phyloP scores from a whole-genome alignment of 208 protist species.

The Angomonas ambiguus region DNA sequence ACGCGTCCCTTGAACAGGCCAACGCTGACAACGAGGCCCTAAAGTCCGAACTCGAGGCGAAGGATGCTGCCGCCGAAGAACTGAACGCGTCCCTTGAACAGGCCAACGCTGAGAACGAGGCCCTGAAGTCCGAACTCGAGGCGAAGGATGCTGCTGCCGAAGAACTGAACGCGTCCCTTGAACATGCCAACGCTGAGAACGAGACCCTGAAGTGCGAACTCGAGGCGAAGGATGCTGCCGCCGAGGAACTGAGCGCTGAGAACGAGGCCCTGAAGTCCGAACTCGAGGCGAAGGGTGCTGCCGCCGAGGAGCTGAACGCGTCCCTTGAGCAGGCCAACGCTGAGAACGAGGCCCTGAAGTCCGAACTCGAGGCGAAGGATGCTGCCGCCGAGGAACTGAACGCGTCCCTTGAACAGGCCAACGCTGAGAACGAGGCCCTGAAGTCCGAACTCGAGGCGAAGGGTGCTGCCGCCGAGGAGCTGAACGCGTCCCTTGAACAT shows the following conservation, averaged over 20 bases:
- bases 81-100: background rate
- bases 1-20: background rate
- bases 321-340: background rate
- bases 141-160: background rate
- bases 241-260: background rate
- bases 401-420: background rate
- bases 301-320: background rate
- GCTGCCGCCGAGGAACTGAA: background rate
- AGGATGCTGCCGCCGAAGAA: background rate
- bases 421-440: background rate
- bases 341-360: background rate
- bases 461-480: background rate
- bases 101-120: background rate
- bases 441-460: background rate
- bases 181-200: background rate
- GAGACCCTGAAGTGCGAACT: background rate
- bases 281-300: background rate
- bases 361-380: background rate
- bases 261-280: background rate
- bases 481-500: background rate
- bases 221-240: background rate
- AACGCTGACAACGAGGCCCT: background rate
- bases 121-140: background rate
- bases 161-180: background rate
- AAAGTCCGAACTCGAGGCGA: background rate